Evolutionary conservation across 1,284 basidiomycete genomes (phyloP).

Genomic region (Cutaneotrichosporon cavernicola): DNA sequence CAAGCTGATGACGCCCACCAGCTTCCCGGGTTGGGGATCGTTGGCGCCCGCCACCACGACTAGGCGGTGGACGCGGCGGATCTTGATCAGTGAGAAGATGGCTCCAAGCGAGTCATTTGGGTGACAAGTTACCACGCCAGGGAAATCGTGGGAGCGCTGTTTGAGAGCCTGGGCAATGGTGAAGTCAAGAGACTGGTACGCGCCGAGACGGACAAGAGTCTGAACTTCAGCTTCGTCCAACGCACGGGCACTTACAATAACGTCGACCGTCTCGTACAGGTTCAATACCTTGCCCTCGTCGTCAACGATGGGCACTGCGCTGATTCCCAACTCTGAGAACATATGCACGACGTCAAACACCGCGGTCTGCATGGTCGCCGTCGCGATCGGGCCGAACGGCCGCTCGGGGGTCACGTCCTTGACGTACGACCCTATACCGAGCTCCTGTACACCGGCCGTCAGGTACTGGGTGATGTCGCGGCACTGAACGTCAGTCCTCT

Average conservation of each 20-base stretch:
- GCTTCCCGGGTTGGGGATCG: constrained; percentile 59
- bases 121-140: constrained; percentile 93
- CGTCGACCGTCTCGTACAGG: constrained; percentile 98
- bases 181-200: constrained; percentile 89
- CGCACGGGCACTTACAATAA: constrained; percentile 70
- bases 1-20: constrained; percentile 85
- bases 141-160: constrained; percentile 87
- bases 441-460: constrained; percentile 65
- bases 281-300: constrained; percentile 92
- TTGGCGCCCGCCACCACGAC: constrained; percentile 72
- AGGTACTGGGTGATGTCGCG: constrained; percentile 53
- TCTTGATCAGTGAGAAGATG: constrained; percentile 86
- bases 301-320: constrained; percentile 94
- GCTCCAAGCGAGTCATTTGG: constrained; percentile 91
- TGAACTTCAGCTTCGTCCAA: constrained; percentile 43
- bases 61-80: constrained; percentile 86
- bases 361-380: constrained; percentile 84
- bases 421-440: constrained; percentile 93
- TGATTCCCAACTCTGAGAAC: constrained; percentile 94
- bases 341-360: constrained; percentile 99
- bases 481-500: constrained; percentile 31
- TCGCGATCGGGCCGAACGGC: constrained; percentile 85
- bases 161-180: constrained; percentile 93
- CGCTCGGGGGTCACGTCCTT: constrained; percentile 48
- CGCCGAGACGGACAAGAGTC: constrained; percentile 92